phyloP scores from a whole-genome alignment of 225 moss, liverwort and hornwort species.

The Antitrichia curtipendula region DNA sequence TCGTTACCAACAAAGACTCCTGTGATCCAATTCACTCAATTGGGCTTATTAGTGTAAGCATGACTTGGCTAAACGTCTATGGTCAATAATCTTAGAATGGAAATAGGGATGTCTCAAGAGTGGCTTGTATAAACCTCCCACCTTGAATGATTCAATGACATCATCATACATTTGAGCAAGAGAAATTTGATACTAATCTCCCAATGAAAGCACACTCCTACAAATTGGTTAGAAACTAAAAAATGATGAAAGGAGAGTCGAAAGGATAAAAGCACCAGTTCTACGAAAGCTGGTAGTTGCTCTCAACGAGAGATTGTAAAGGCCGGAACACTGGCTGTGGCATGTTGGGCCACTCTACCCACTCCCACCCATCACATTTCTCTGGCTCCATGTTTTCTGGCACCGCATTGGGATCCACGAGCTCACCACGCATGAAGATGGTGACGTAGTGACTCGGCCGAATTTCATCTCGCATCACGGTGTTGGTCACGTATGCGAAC shows the following conservation, averaged over 20 bases:
- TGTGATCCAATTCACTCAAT: background rate
- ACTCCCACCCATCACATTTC: slow-evolving; percentile 78
- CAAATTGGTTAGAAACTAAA: background rate
- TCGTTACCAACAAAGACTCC: background rate
- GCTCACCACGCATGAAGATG: slow-evolving; percentile 75
- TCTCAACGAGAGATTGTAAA: slow-evolving; percentile 51
- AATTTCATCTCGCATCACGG: slow-evolving; percentile 48
- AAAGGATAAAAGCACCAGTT: background rate
- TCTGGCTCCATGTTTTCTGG: slow-evolving; percentile 60
- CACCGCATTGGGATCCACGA: slow-evolving; percentile 28
- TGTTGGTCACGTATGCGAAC: slow-evolving; percentile 52
- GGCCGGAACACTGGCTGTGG: slow-evolving; percentile 57
- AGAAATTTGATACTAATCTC: background rate
- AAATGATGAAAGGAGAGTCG: too few relatives aligned
- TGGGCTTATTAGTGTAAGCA: background rate
- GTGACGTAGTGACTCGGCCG: slow-evolving; percentile 66
- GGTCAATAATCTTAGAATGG: background rate
- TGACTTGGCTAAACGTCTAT: background rate
- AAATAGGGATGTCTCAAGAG: background rate
- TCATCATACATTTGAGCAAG: background rate
- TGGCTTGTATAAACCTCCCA: background rate
- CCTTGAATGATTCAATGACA: background rate
- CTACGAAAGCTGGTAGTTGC: slow-evolving; percentile 23
- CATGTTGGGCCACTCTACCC: slow-evolving; percentile 69
- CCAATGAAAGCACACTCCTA: background rate